These are phyloP conservation scores for Ramichloridium luteum DNA, from an alignment of 2,329 filamentous ascomycete genomes.

Conservation along the genomic window DNA sequence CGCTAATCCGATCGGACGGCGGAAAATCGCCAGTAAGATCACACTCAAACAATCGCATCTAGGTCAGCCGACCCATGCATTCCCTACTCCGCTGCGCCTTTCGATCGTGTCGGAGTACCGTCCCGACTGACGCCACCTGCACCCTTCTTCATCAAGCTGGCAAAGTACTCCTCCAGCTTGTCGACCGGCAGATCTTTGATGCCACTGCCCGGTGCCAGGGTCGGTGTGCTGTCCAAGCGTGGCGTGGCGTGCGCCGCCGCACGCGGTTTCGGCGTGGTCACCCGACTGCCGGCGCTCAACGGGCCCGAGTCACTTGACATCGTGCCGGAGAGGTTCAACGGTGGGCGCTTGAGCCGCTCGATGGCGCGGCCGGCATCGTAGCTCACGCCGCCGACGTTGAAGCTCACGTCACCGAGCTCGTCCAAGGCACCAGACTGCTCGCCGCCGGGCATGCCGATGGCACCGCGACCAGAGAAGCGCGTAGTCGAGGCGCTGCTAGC, in stretches of 20 bases:
- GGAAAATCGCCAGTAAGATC: too few relatives aligned
- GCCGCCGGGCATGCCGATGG: slow-evolving; percentile 23
- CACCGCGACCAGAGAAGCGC: slow-evolving; percentile 5
- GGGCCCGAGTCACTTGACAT: neutral
- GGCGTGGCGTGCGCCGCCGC: slow-evolving; percentile 3
- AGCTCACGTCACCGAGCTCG: slow-evolving; percentile 32
- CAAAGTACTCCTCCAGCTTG: slow-evolving; percentile 48
- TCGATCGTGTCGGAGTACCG: slow-evolving; percentile 8
- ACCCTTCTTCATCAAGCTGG: slow-evolving; percentile 44
- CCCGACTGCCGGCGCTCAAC: neutral
- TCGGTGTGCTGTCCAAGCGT: slow-evolving; percentile 8
- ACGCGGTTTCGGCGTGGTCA: slow-evolving; percentile 11
- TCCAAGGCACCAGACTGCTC: slow-evolving; percentile 24
- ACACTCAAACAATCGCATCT: too few relatives aligned
- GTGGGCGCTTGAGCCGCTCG: slow-evolving; percentile 20
- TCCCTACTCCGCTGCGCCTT: too few relatives aligned
- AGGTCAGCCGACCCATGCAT: too few relatives aligned
- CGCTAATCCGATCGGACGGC: too few relatives aligned
- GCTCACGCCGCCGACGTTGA: slow-evolving; percentile 96
- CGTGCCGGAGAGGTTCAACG: slow-evolving; percentile 4
- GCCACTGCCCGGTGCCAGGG: slow-evolving; percentile 32
- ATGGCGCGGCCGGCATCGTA: slow-evolving; percentile 26
- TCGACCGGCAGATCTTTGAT: slow-evolving; percentile 44
- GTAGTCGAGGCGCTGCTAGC: slow-evolving; percentile 6
- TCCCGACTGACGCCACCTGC: slow-evolving; percentile 17